Conservation (phyloP, 1,139 yeast genomes). For the Geotrichum europaeum region DNA sequence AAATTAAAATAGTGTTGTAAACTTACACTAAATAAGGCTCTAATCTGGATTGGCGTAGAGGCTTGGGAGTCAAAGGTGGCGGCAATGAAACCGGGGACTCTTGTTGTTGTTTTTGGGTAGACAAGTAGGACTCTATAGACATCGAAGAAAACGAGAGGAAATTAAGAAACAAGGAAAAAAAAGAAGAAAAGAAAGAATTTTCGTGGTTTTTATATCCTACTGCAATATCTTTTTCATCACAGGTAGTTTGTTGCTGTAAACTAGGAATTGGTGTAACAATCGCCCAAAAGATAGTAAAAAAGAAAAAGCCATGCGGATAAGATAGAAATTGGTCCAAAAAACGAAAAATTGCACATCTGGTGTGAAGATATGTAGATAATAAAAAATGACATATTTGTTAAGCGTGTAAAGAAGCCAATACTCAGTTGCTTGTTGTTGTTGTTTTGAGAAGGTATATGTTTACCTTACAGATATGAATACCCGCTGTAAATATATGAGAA, state of each 20-base stretch:
- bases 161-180: background rate
- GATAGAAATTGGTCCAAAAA: too few species aligned
- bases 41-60: conserved; percentile 10
- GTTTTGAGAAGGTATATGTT: too few species aligned
- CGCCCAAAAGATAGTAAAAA: background rate
- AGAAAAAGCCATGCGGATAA: background rate
- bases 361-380: background rate
- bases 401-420: background rate
- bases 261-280: background rate
- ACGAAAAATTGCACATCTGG: background rate
- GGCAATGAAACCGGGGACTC: background rate
- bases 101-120: background rate
- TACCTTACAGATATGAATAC: too few species aligned
- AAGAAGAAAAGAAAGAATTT: background rate
- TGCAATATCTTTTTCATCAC: background rate
- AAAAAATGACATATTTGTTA: background rate
- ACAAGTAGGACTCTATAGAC: conserved; percentile 14
- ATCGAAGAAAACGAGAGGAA: background rate
- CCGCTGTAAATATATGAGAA: too few species aligned
- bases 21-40: conserved; percentile 14
- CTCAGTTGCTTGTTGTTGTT: too few species aligned
- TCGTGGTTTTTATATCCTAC: background rate
- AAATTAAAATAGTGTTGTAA: background rate
- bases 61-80: conserved; percentile 1
- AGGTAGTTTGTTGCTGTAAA: background rate